These are phyloP conservation scores for Fusarium sp. DNA, from an alignment of 2,329 filamentous ascomycete species.

Conservation along the genomic window DNA sequence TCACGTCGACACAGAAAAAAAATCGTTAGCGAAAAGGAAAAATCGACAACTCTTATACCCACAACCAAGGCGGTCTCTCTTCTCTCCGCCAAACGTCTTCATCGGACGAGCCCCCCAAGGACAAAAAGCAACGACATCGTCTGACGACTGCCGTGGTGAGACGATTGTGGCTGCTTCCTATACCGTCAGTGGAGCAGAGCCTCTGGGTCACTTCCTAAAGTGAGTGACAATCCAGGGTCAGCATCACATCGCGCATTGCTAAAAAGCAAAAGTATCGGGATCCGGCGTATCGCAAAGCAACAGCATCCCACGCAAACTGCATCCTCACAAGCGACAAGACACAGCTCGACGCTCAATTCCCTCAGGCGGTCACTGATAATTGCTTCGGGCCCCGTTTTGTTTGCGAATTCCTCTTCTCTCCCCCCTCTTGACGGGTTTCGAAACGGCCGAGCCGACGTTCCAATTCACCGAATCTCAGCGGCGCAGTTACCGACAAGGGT, in stretches of 20 bases:
- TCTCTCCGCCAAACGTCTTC: constrained; percentile 28
- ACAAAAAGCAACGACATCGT: constrained; percentile 42
- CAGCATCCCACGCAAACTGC: constrained; percentile 22
- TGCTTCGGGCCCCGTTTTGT: constrained; percentile 14
- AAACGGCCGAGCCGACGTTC: constrained; percentile 23
- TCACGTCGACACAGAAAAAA: constrained; percentile 10
- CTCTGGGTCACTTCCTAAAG: constrained; percentile 34
- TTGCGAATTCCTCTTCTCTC: constrained; percentile 21
- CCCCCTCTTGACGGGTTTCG: constrained; percentile 12
- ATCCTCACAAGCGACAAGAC: constrained; percentile 20
- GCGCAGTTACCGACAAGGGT: constrained; percentile 17
- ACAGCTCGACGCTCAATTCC: constrained; percentile 12
- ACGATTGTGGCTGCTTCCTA: constrained; percentile 39
- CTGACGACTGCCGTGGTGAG: constrained; percentile 37
- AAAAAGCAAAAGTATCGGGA: constrained; percentile 44
- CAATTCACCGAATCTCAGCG: constrained; percentile 11
- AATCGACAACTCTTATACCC: constrained; percentile 27
- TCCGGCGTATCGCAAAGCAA: constrained; percentile 36
- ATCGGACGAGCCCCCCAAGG: constrained; percentile 33
- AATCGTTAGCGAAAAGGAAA: constrained; percentile 22
- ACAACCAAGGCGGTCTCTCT: constrained; percentile 17
- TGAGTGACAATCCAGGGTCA: constrained; percentile 40
- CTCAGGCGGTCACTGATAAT: constrained; percentile 25
- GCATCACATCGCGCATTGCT: constrained; percentile 41
- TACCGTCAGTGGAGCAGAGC: constrained; percentile 32